These are phyloP conservation scores for Syzygium jambos DNA, from an alignment of 345 rosid species.

Conservation along the genomic window DNA sequence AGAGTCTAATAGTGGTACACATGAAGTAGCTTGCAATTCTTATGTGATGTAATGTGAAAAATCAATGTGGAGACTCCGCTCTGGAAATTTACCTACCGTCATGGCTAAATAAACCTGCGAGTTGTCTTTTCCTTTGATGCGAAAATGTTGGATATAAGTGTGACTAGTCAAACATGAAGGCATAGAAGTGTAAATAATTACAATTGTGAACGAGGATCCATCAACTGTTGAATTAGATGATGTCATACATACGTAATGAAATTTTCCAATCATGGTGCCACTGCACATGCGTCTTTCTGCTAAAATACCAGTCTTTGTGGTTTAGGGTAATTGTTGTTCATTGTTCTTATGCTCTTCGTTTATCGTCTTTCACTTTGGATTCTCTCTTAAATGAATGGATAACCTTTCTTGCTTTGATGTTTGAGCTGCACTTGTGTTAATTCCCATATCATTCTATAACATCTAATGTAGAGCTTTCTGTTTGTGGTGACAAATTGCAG, in stretches of 20 bases:
- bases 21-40: neutral
- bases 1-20: neutral
- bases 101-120: neutral
- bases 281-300: neutral
- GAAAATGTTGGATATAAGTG: neutral
- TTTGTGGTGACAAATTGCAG: conserved; percentile 22
- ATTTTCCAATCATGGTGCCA: neutral
- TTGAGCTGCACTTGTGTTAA: neutral
- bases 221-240: neutral
- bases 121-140: neutral
- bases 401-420: neutral
- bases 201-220: neutral
- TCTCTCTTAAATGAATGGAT: neutral
- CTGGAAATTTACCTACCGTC: neutral
- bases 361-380: neutral
- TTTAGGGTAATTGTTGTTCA: neutral
- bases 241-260: neutral
- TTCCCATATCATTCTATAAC: neutral
- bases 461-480: neutral
- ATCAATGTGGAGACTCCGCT: neutral
- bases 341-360: neutral
- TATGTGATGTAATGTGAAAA: neutral
- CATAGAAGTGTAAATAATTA: neutral
- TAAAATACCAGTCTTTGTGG: neutral
- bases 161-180: neutral